Percentiles rank a stretch among this genome's conserved stretches.
These are phyloP conservation scores for Metarhizium sp. DNA, from an alignment of 2,329 filamentous ascomycete species.

Conservation along the genomic window DNA sequence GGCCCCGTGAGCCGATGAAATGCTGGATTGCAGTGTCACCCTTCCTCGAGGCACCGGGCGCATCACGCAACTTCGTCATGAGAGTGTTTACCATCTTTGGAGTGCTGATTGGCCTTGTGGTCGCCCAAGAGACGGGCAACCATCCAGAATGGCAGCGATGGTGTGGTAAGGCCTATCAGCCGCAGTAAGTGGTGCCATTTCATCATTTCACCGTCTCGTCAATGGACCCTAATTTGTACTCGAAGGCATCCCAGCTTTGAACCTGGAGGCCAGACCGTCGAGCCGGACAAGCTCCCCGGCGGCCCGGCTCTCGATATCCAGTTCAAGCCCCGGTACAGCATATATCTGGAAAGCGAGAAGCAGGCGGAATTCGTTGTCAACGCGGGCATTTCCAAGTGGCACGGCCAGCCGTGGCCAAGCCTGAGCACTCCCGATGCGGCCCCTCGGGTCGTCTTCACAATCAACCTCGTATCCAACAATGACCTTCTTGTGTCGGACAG, in stretches of 20 bases:
- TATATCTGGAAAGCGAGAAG: slow-evolving; percentile 33
- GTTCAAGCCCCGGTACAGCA: slow-evolving; percentile 34
- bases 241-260: slow-evolving; percentile 30
- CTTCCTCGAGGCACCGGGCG: too few species aligned
- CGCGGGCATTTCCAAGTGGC: slow-evolving; percentile 30
- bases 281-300: slow-evolving; percentile 20
- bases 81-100: not conserved
- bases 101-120: not conserved
- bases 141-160: slow-evolving; percentile 34
- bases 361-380: slow-evolving; percentile 34
- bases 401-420: slow-evolving; percentile 26
- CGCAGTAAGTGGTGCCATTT: slow-evolving; percentile 19
- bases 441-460: slow-evolving; percentile 24
- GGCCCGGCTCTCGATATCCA: slow-evolving; percentile 31
- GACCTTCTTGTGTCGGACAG: slow-evolving; percentile 22
- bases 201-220: not conserved
- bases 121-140: slow-evolving; percentile 25
- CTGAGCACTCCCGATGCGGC: slow-evolving; percentile 11
- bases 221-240: not conserved
- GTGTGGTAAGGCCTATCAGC: slow-evolving; percentile 38
- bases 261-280: slow-evolving; percentile 32
- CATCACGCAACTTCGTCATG: not conserved
- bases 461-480: slow-evolving; percentile 22
- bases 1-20: not conserved
- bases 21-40: too few species aligned